Base-by-base conservation (phyloP, 169 alveolate species). In the Plasmodium coatneyi region DNA sequence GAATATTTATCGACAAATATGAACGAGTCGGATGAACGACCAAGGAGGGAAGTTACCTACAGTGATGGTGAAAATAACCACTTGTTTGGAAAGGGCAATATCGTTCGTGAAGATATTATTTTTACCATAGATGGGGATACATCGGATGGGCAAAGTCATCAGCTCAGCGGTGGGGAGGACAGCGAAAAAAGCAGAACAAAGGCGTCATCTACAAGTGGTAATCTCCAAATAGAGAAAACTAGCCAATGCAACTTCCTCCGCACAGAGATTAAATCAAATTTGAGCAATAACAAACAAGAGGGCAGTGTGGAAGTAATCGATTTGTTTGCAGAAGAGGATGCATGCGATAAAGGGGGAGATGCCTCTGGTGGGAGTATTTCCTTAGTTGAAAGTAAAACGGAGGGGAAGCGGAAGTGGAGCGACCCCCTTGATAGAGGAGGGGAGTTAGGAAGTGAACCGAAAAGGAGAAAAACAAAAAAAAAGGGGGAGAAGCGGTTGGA, bases 21-120 rank as follows among this genome's bases (percentile, higher is more conserved):
- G 22, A 52, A 54, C 10, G 39, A 74, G 28, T 76, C 43, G 30
- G 43, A 52, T 28, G 83, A 52, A 39, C 5, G 39, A 16, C 28
- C 72, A n/a, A 84, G 66, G 41, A 25, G 41, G 34, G 49, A 83
- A 25, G 9, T 70, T n/a, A 71, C 52, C n/a, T 66, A 34, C 46
- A 66, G 83, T 83, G 82, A 83, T 83, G 74, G 41, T n/a, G 82
- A 83, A 71, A 66, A 70, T 34, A 5, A 9, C 30, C 19, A 36
- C 22, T 28, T 28, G 14, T 28, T 39, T 16, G 43, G 10, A n/a
- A 22, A 39, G n/a, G 19, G 36, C 41, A 83, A 28, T 0, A 39
- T 39, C 5, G 25, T 70, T 70, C 25, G 12, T 16, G 74, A 60
- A 60, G 7, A 60, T 1, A 7, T 25, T 19, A 14, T 60, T 60